Evolutionary conservation across 2,329 filamentous ascomycete genomes (phyloP), one percentile per base, ranked within the genome.

Genomic region (Colletotrichum sp.): DNA sequence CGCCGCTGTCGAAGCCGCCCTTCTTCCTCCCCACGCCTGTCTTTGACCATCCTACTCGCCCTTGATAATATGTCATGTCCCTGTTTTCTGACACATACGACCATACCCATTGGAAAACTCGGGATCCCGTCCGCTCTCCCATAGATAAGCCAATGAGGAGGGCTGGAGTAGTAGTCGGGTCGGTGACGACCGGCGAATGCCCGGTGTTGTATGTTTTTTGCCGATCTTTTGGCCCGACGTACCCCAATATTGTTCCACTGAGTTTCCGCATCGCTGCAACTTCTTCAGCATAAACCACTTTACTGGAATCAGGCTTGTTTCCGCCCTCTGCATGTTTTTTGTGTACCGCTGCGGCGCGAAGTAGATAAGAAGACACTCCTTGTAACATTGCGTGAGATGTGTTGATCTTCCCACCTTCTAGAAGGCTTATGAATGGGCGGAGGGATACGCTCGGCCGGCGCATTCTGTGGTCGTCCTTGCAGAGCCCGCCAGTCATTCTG

Each of bases 61-160:
- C 39, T 6, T 44, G 2, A 44, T 44, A n/a, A n/a, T 1, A 18
- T n/a, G 39, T 44, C 5, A 6, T 3, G 7, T 10, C 0, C 5
- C 0, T 18, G 1, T 0, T 6, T 3, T n/a, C 1, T 44, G 8
- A 0, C 9, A 44, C 39, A 49, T 49, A 49, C 39, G 39, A 49
- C 39, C 39, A 49, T 49, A 49, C 39, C 39, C 39, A 49, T 49
- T 49, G 39, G 39, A 49, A 12, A 49, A n/a, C 39, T 49, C 39
- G 39, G 39, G 39, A 49, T n/a, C 39, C 39, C 39, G 39, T 49
- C 39, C 39, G 39, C 39, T 49, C 39, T 49, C 36, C 26, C 7
- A 28, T 28, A 28, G 26, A 28, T 28, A 28, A 28, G 26, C 26
- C 16, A 18, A 39, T 39, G 16, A 39, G 36, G 16, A 39, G 36